These are phyloP conservation scores for Pseudogymnoascus sp. DNA, from an alignment of 2,329 filamentous ascomycete genomes.

Conservation along the genomic window DNA sequence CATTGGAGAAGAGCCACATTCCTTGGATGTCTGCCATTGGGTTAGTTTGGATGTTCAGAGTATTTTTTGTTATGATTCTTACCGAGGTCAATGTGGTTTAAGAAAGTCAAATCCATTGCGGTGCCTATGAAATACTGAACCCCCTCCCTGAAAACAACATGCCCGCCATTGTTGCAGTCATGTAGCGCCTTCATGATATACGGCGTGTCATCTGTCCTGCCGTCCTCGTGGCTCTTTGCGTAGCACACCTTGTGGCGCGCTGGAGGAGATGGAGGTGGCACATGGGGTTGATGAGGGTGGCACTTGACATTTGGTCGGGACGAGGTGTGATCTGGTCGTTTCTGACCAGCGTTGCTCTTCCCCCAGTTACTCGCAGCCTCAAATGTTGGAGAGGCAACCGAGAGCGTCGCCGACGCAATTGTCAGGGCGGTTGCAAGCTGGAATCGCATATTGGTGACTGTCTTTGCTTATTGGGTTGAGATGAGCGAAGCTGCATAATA, in stretches of 20 bases:
- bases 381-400: constrained; percentile 20
- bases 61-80: neutral
- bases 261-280: neutral
- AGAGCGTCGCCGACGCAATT: constrained; percentile 18
- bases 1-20: constrained; percentile 54
- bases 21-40: constrained; percentile 42
- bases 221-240: constrained; percentile 16
- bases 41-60: neutral
- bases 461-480: neutral
- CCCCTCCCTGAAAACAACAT: constrained; percentile 45
- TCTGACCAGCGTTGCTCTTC: constrained; percentile 11
- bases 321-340: constrained; percentile 18
- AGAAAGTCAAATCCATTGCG: constrained; percentile 54
- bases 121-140: constrained; percentile 51
- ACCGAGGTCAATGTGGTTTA: constrained; percentile 56
- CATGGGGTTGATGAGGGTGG: constrained; percentile 4
- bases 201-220: constrained; percentile 39
- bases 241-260: constrained; percentile 15
- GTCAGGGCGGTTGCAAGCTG: constrained; percentile 19
- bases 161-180: constrained; percentile 41
- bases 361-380: constrained; percentile 16
- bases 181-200: constrained; percentile 44
- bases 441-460: constrained; percentile 21
- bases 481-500: neutral
- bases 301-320: constrained; percentile 16